Evolutionary conservation across 371 early-diverging fungal species (phyloP), one percentile per base, ranked within the genome.

Genomic region (Mucor piriformis): DNA sequence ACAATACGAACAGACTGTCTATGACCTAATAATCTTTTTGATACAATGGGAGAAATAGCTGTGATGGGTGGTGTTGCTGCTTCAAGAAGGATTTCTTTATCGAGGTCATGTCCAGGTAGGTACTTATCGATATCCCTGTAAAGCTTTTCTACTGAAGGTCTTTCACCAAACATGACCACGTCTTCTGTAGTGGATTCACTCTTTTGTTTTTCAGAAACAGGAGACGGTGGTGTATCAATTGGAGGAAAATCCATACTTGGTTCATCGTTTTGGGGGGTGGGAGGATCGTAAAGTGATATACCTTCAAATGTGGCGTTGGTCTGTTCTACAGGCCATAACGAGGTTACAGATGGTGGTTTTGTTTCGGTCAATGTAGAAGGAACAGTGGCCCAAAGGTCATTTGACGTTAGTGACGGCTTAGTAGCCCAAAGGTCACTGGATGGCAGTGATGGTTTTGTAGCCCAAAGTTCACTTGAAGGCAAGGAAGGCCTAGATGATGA

Each of bases 31-130:
- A 54, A 12, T 25, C 63, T 29, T n/a, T 34, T 50, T 12, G 60
- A 42, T 10, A 33, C 27, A 33, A 23, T 15, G 11, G 54, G 61
- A 8, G 57, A 29, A 13, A 53, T 43, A 1, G 29, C 49, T 15
- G 23, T 37, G 21, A 12, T 6, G 50, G 59, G 7, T 53, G 61
- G 33, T 47, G 55, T 34, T 20, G 46, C 13, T 0, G 46, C 13
- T 12, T 57, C 48, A 0, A 53, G 40, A 2, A 50, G 20, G 8
- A 64, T 64, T 11, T 87, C 89, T 54, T 85, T 79, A 61, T 92
- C 92, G 46, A 92, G 58, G 59, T 91, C 91, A 55, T 91, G 89
- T 15, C 77, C 85, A 23, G 90, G 90, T 54, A 92, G 83, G 56
- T 86, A 92, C 47, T 76, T 69, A 33, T 88, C 90, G 49, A 92